These are phyloP conservation scores for Rubia balearica DNA, from an alignment of 305 asterid genomes.

Conservation along the genomic window DNA sequence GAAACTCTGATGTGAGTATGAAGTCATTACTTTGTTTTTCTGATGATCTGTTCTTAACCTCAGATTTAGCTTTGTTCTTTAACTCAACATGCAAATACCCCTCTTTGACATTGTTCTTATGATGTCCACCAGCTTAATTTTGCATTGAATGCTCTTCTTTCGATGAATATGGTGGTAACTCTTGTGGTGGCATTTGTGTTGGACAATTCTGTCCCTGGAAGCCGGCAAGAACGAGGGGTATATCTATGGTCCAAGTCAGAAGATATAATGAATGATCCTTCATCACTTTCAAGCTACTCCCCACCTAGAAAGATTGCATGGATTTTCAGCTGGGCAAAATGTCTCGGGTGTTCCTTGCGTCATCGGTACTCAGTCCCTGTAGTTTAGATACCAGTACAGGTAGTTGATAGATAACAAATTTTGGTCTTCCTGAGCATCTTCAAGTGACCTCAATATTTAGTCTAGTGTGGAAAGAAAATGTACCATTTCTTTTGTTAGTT, in stretches of 20 bases:
- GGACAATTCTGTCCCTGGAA: slow-evolving; percentile 94
- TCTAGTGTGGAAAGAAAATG: neutral
- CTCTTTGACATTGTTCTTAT: slow-evolving; percentile 2
- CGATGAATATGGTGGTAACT: slow-evolving; percentile 83
- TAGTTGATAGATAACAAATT: slow-evolving; percentile 16
- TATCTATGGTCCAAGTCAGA: slow-evolving; percentile 74
- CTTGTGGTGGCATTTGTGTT: slow-evolving; percentile 62
- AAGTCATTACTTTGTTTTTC: slow-evolving; percentile 7
- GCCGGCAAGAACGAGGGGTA: slow-evolving; percentile 76
- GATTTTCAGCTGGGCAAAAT: slow-evolving; percentile 65
- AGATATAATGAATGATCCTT: slow-evolving; percentile 49
- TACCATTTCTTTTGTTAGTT: slow-evolving; percentile 5
- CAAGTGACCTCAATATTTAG: slow-evolving; percentile 8
- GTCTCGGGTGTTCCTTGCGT: slow-evolving; percentile 36
- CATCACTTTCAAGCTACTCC: slow-evolving; percentile 53
- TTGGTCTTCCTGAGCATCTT: slow-evolving; percentile 1
- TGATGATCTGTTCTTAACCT: neutral
- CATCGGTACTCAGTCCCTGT: neutral
- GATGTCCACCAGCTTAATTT: slow-evolving; percentile 58
- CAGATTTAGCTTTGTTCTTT: neutral
- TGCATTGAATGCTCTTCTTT: slow-evolving; percentile 70
- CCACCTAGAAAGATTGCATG: slow-evolving; percentile 55
- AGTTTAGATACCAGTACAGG: slow-evolving; percentile 8
- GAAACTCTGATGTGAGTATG: slow-evolving; percentile 55
- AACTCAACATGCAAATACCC: neutral